phyloP scores from a whole-genome alignment of 2,329 filamentous ascomycete species.

The Scleromitrula shiraiana region DNA sequence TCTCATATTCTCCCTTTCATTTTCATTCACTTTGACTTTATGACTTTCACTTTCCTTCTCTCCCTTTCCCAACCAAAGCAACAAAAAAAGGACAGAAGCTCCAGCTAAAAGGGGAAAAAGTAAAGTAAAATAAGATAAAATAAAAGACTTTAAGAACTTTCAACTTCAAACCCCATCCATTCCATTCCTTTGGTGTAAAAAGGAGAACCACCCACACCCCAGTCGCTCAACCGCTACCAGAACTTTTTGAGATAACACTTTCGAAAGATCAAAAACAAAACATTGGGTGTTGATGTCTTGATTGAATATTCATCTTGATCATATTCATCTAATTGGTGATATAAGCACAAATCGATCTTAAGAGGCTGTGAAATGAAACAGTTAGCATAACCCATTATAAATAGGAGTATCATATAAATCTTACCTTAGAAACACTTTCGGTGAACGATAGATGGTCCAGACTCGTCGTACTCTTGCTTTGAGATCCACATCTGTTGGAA shows the following conservation, averaged over 20 bases:
- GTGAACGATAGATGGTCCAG: conserved; percentile 97
- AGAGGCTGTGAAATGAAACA: conserved; percentile 9
- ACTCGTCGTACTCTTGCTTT: conserved; percentile 99
- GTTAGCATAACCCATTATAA: not conserved
- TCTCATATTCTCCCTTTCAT: too few relatives aligned
- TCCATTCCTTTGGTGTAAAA: too few relatives aligned
- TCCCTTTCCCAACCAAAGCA: conserved; percentile 26
- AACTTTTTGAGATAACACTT: conserved; percentile 31
- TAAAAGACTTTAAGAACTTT: too few relatives aligned
- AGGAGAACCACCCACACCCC: conserved; percentile 27
- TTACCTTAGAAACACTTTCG: conserved; percentile 99
- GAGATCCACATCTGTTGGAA: conserved; percentile 99
- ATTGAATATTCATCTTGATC: conserved; percentile 26
- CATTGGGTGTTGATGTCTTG: conserved; percentile 23
- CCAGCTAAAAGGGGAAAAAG: conserved; percentile 17
- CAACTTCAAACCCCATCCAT: conserved; percentile 21
- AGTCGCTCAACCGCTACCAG: conserved; percentile 29
- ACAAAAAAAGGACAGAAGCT: too few relatives aligned
- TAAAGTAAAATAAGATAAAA: not conserved
- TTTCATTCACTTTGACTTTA: too few relatives aligned
- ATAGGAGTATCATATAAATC: conserved; percentile 10
- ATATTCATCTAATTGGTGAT: conserved; percentile 30
- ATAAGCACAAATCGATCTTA: conserved; percentile 25
- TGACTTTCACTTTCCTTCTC: conserved; percentile 13
- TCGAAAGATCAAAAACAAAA: conserved; percentile 24